Base-by-base conservation (phyloP, 257 asterid species). In the Linaria vulgaris region DNA sequence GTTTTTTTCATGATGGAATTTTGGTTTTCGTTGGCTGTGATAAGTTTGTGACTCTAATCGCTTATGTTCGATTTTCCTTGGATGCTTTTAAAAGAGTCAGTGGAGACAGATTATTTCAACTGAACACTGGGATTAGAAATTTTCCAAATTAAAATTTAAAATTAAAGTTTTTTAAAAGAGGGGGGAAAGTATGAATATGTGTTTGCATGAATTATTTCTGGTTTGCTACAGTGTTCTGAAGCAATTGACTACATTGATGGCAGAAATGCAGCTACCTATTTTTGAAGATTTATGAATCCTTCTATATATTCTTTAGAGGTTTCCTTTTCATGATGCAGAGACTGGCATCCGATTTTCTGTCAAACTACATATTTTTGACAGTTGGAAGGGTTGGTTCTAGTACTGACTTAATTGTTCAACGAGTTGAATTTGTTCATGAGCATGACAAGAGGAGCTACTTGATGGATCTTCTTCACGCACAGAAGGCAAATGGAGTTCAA, bases 331-430 rank as follows among this genome's bases (percentile, higher is more conserved):
- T 77, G 55, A 44, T 82, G 82, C 94, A 88, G 96, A 88, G 94
- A 80, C 65, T 88, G 86, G 96, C 96, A 38, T 83, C 95, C 41
- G 95, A 88, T 76, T 88, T 88, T 71, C 96, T 88, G 69, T 79
- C 95, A 69, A 78, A 79, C 67, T 88, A 88, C 84, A 80, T 88
- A 63, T 88, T 88, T 76, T 78, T 88, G 90, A 76, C 96, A 30
- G 96, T 88, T 57, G 96, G 96, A 51, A 82, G 96, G 69, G 94
- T 88, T 67, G 96, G 96, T 76, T 88, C 96, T 55, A 88, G 95
- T 80, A 85, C 96, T 9, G 95, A 88, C 71, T 73, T 85, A 75
- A 88, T 88, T 68, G 81, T 82, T 73, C 96, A 88, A 65, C 83
- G 91, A 74, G 95, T 88, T 69, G 96, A 88, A 64, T 82, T 56